Percentiles rank a stretch among this genome's conserved stretches.
Evolutionary conservation across 352 stramenopile genomes (phyloP).

Genomic region (Globisporangium apiculatum): DNA sequence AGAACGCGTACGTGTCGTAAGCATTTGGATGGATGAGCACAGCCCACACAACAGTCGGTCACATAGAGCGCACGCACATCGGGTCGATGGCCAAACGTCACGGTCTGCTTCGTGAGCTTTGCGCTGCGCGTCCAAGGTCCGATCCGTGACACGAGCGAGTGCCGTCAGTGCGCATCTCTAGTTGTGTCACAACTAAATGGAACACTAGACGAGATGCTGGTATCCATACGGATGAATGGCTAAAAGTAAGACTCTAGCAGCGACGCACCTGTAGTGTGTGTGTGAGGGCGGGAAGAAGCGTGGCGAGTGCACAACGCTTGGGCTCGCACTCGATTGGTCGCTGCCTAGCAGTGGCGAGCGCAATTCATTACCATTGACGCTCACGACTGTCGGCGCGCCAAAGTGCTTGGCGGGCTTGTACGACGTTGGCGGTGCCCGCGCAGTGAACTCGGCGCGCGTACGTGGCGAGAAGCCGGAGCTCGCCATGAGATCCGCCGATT

Average conservation of each 20-base stretch:
- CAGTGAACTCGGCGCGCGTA: slow-evolving; percentile 44
- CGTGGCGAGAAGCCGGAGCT: slow-evolving; percentile 46
- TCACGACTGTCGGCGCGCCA: slow-evolving; percentile 33
- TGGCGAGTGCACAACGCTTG: slow-evolving; percentile 12
- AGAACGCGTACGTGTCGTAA: no score
- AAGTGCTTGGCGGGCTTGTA: slow-evolving; percentile 39
- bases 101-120: slow-evolving; percentile 31
- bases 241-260: background rate
- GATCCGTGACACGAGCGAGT: no score
- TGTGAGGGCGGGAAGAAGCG: slow-evolving; percentile 15
- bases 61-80: background rate
- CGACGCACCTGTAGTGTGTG: slow-evolving; percentile 30
- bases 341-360: slow-evolving; percentile 12
- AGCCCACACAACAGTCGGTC: background rate
- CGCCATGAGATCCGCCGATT: slow-evolving; percentile 44
- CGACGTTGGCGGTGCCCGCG: slow-evolving; percentile 22
- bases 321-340: background rate
- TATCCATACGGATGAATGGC: background rate
- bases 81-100: slow-evolving; percentile 71
- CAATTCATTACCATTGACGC: slow-evolving; percentile 38
- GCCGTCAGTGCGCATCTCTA: no score
- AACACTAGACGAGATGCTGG: no score
- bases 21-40: slow-evolving; percentile 6
- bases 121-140: slow-evolving; percentile 10
- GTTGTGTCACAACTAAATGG: no score